Evolutionary conservation across 805 yeast genomes (phyloP).

Genomic region (Tetrapisispora iriomotensis): DNA sequence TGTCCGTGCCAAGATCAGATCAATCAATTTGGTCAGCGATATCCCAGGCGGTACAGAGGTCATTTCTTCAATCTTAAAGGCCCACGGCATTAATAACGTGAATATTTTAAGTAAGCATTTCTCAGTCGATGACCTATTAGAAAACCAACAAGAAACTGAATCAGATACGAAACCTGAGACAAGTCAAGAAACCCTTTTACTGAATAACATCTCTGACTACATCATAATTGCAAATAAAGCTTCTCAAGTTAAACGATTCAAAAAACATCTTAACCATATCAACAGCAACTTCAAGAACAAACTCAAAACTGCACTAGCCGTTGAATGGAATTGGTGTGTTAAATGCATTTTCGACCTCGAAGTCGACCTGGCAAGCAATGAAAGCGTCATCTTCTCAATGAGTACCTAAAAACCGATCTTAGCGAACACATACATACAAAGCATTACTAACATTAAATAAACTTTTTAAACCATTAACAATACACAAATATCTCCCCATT

Average conservation of each 20-base stretch:
- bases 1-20: conserved; percentile 15
- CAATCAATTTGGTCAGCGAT: conserved; percentile 19
- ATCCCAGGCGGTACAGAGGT: conserved; percentile 23
- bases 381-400: conserved; percentile 8
- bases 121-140: conserved; percentile 9
- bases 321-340: conserved; percentile 30
- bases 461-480: no score
- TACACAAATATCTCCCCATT: no score
- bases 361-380: conserved; percentile 4
- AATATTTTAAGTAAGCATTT: conserved; percentile 15
- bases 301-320: conserved; percentile 11
- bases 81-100: conserved; percentile 21
- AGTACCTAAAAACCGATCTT: no score
- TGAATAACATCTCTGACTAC: conserved; percentile 5
- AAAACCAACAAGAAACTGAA: conserved; percentile 3
- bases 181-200: not conserved
- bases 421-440: no score
- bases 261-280: conserved; percentile 7
- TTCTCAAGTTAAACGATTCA: conserved; percentile 23
- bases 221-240: conserved; percentile 22
- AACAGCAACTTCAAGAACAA: not conserved
- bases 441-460: no score
- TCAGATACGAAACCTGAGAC: not conserved
- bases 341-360: conserved; percentile 21
- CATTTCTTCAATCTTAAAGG: conserved; percentile 18